Base-by-base conservation (phyloP, 805 yeast species). In the Priceomyces medius region DNA sequence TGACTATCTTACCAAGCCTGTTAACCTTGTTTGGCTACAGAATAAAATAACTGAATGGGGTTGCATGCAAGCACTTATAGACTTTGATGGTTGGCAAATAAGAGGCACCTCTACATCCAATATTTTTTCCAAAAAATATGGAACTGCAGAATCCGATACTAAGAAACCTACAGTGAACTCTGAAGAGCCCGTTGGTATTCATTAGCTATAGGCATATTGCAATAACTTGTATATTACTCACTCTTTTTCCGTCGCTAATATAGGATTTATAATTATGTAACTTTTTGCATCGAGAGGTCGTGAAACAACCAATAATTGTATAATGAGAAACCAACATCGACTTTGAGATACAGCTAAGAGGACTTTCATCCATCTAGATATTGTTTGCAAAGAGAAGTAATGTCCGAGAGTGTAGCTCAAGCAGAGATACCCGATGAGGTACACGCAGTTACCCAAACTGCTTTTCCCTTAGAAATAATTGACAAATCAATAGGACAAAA, bases 21-120 rank as follows among this genome's bases (percentile, higher is more conserved):
- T 93, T 7, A 91, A 89, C 53, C 71, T 91, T 51, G 87, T 81
- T 37, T 93, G 99, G 99, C 71, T 93, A 35, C 87, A 89, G 54
- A 88, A 87, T 56, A 93, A 93, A 64, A 86, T 93, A 39, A 85
- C 89, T 0, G 97, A 91, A 63, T 93, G 98, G 98, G 98, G 99
- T 0, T 91, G 98, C 63, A 91, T 91, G 98, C 99, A 91, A 65
- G 97, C 97, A 0, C 68, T 91, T 37, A 90, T 91, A 59, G 95
- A 91, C 63, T 91, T 85, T 61, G 97, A 93, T 59, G 91, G 95
- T 28, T 93, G 97, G 95, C 80, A 77, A 39, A 50, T 43, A 13
- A 61, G 57, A 32, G 44, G 51, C 7, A 13, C 26, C 4, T 7
- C 28, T n/a, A 26, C 29, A 5, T 14, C 29, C 9, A 26, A 26